Percentiles rank a stretch among this genome's conserved stretches.
phyloP scores from a whole-genome alignment of 179 eudicot species.

The Gypsophila paniculata region DNA sequence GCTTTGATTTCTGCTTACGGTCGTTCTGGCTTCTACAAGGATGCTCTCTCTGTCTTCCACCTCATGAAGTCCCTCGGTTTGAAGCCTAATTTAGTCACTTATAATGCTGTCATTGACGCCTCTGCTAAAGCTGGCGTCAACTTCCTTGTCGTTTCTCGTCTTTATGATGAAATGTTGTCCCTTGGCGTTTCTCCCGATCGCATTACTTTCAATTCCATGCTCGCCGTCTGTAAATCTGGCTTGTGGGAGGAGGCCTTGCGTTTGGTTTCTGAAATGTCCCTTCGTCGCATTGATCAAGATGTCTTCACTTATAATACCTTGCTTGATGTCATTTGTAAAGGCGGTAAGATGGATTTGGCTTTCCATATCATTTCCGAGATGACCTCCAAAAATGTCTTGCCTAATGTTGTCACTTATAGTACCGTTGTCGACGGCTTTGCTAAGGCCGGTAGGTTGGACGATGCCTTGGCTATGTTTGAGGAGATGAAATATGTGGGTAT shows the following conservation, averaged over 20 bases:
- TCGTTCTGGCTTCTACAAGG: constrained; percentile 60
- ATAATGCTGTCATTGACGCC: constrained; percentile 87
- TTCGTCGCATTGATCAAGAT: constrained; percentile 77
- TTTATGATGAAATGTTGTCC: constrained; percentile 65
- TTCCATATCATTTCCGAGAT: constrained; percentile 76
- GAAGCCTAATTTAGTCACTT: constrained; percentile 87
- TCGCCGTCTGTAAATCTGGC: constrained; percentile 82
- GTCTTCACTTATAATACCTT: constrained; percentile 84
- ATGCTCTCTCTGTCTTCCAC: constrained; percentile 64
- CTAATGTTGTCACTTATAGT: constrained; percentile 89
- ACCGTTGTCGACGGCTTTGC: constrained; percentile 91
- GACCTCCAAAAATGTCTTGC: constrained; percentile 63
- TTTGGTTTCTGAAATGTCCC: constrained; percentile 70
- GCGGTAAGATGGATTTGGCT: constrained; percentile 67
- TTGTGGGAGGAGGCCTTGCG: constrained; percentile 72
- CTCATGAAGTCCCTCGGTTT: constrained; percentile 64
- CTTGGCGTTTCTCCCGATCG: constrained; percentile 72
- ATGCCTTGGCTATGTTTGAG: constrained; percentile 60
- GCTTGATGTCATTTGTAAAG: constrained; percentile 78
- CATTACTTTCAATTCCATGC: constrained; percentile 78
- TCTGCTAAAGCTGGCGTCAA: constrained; percentile 89
- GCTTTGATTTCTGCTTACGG: constrained; percentile 88
- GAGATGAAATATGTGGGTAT: constrained; percentile 75
- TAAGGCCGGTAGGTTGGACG: constrained; percentile 70
- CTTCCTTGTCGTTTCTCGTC: constrained; percentile 43